Percentiles rank a stretch among this genome's conserved stretches.
phyloP scores from a whole-genome alignment of 306 rosid genomes.

The Geum urbanum region DNA sequence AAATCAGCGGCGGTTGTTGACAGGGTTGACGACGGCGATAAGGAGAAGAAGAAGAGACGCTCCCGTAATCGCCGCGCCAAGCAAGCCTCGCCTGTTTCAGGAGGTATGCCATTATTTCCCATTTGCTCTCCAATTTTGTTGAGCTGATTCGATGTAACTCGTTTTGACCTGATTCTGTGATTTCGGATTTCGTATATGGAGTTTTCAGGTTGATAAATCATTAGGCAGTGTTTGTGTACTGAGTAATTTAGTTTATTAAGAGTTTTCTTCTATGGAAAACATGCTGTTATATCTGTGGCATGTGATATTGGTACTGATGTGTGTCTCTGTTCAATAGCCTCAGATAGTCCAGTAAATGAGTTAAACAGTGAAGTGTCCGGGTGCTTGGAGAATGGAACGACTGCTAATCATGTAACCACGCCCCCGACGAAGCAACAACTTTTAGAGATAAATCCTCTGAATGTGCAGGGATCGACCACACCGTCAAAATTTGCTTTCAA shows the following conservation, averaged over 20 bases:
- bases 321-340: conserved; percentile 17
- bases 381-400: conserved; percentile 32
- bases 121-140: no score
- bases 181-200: neutral
- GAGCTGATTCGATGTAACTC: no score
- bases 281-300: no score
- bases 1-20: conserved; percentile 41
- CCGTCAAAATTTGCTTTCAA: conserved; percentile 32
- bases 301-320: neutral
- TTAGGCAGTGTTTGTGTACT: conserved; percentile 1
- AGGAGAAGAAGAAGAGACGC: conserved; percentile 85
- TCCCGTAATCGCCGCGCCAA: conserved; percentile 68
- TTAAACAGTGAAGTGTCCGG: conserved; percentile 27
- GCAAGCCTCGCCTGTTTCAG: conserved; percentile 39
- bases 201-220: neutral
- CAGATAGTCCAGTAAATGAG: conserved; percentile 41
- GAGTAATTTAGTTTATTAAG: neutral
- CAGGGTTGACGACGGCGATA: conserved; percentile 57
- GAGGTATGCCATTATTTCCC: conserved; percentile 25
- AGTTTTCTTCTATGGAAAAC: no score
- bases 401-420: conserved; percentile 22
- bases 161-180: neutral
- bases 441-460: conserved; percentile 16
- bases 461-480: conserved; percentile 31
- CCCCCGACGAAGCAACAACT: conserved; percentile 36